Conservation (phyloP, 2,329 filamentous ascomycete genomes). For the Erysiphe pulchra region DNA sequence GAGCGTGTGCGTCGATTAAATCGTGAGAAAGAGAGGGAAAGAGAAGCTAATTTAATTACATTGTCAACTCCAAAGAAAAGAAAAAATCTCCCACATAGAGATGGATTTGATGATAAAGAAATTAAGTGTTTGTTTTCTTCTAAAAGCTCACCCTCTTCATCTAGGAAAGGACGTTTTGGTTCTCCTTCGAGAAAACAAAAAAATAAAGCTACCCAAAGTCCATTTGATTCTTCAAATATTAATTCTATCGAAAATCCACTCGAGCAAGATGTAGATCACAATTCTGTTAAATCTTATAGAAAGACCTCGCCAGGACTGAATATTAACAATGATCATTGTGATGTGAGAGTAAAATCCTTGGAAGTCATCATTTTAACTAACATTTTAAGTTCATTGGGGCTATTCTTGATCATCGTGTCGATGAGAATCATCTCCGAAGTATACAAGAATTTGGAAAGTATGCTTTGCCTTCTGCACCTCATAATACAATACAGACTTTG, state of each 20-base stretch:
- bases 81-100: constrained; percentile 32
- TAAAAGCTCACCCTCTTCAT: constrained; percentile 35
- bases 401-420: constrained; percentile 12
- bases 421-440: constrained; percentile 28
- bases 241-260: constrained; percentile 8
- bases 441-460: constrained; percentile 43
- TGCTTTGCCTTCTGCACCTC: constrained; percentile 35
- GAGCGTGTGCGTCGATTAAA: constrained; percentile 16
- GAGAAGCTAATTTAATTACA: constrained; percentile 5
- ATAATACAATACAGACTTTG: constrained; percentile 35
- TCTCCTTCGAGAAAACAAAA: constrained; percentile 44
- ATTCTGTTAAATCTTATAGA: constrained; percentile 10
- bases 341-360: constrained; percentile 9
- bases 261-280: constrained; percentile 2
- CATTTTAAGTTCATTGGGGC: constrained; percentile 11
- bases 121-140: constrained; percentile 22
- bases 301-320: constrained; percentile 15
- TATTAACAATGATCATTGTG: constrained; percentile 17
- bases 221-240: constrained; percentile 26
- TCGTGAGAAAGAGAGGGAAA: constrained; percentile 19
- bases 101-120: constrained; percentile 44
- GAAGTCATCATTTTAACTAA: neutral
- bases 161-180: constrained; percentile 39
- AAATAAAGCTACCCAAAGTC: constrained; percentile 37
- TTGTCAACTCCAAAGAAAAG: constrained; percentile 35